Evolutionary conservation across 768 basidiomycete species (phyloP), one percentile per base, ranked within the genome.

Genomic region (Termitomyces sp.): DNA sequence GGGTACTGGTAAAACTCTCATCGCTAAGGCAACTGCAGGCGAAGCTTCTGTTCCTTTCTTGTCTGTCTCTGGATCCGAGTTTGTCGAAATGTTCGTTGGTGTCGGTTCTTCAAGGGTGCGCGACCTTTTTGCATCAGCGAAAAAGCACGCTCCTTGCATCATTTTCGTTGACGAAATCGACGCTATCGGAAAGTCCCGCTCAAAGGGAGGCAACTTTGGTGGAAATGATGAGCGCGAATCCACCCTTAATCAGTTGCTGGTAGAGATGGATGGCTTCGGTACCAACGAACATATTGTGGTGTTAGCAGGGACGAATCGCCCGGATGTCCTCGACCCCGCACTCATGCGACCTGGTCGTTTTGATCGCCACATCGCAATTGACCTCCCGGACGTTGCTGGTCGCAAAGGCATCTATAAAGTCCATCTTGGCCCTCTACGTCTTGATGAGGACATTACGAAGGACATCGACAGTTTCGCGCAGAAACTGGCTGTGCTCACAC

Each of bases 51-150:
- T 98, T 5, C 96, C 97, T 42, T 99, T 99, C 87, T 82, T 98
- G 57, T 96, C 94, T 23, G 97, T 98, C 42, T 98, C 96, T 47
- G 97, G 97, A 50, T 98, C 96, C 43, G 97, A 99, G 69, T 98
- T 99, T 68, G 94, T 99, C 59, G 97, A 99, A 75, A 98, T 98
- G 95, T 99, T 98, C 68, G 97, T 99, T 63, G 97, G 97, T 72
- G 97, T 98, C 51, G 97, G 97, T 56, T 94, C 97, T 2, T 95
- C 94, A 3, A 85, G 97, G 60, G 97, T 99, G 11, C 87, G 97
- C 48, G 97, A 99, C 73, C 85, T 99, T 43, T 99, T 99, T 71
- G 90, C 94, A 35, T 94, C 90, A 4, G 97, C 97, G 47, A 94
- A 91, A 82, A 98, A 98, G 78, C 84, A 97, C 68, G 94, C 97